phyloP scores from a whole-genome alignment of 345 rosid genomes.

The Salix purpurea region DNA sequence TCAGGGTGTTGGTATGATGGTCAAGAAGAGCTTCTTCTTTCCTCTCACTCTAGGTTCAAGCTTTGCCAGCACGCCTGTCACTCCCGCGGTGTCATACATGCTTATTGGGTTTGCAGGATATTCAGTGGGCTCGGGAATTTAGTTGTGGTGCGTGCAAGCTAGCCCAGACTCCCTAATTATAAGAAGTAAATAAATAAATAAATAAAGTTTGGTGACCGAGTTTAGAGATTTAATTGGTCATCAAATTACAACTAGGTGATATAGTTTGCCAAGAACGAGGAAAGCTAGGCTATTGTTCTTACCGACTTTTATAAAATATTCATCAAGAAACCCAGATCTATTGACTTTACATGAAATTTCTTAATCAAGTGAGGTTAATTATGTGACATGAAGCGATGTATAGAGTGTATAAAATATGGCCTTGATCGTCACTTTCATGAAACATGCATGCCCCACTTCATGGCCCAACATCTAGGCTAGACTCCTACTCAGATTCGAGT shows the following conservation, averaged over 20 bases:
- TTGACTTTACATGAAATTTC: conserved; percentile 17
- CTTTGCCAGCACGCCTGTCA: too few relatives aligned
- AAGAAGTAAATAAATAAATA: too few relatives aligned
- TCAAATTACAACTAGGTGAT: conserved; percentile 19
- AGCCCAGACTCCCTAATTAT: fast-evolving
- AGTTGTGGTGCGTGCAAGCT: too few relatives aligned
- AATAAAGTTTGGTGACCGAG: conserved; percentile 26
- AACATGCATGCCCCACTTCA: neutral
- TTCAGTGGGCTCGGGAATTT: fast-evolving
- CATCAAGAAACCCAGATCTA: neutral
- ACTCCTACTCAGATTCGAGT: neutral
- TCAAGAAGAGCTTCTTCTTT: too few relatives aligned
- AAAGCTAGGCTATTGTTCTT: conserved; percentile 22
- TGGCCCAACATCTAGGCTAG: neutral
- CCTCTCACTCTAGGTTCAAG: too few relatives aligned
- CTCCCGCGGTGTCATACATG: too few relatives aligned
- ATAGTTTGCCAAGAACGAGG: conserved; percentile 13
- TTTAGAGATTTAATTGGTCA: conserved; percentile 18
- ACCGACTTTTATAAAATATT: conserved; percentile 28
- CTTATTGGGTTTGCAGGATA: too few relatives aligned
- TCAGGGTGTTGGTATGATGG: too few relatives aligned
- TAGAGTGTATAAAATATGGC: neutral
- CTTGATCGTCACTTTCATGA: neutral
- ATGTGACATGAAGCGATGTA: neutral
- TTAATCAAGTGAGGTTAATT: neutral